Evolutionary conservation across 345 rosid genomes (phyloP).

Genomic region (Aquilaria sinensis): DNA sequence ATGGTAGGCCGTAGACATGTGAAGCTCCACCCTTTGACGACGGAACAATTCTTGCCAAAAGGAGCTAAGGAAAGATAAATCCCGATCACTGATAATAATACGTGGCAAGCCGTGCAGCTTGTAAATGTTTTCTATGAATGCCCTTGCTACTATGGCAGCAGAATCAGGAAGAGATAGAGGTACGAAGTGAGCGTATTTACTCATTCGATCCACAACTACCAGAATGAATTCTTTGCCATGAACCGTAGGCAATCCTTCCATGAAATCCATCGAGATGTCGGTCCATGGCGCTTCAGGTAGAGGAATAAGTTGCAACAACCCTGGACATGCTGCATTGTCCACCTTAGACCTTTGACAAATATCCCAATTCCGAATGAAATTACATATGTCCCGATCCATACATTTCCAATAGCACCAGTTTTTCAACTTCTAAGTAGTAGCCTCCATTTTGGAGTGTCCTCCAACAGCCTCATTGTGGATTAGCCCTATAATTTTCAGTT

Average conservation of each 20-base stretch:
- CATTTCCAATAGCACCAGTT: too few species aligned
- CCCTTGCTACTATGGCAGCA: neutral
- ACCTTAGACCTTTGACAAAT: too few species aligned
- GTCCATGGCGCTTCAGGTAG: neutral
- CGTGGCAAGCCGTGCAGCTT: neutral
- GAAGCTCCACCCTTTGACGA: neutral
- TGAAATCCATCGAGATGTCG: conserved; percentile 3
- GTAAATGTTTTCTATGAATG: neutral
- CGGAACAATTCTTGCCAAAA: neutral
- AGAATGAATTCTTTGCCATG: neutral
- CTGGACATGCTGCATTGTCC: too few species aligned
- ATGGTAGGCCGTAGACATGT: neutral
- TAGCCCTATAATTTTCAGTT: too few species aligned
- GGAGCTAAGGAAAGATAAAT: neutral
- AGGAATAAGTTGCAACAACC: neutral
- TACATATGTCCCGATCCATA: too few species aligned
- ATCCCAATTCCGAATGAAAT: too few species aligned
- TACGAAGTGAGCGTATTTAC: neutral
- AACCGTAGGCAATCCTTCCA: neutral
- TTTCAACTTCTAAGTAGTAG: too few species aligned
- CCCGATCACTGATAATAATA: neutral
- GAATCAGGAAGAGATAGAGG: neutral
- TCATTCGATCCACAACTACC: neutral
- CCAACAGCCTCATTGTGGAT: too few species aligned
- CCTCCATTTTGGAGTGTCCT: too few species aligned